Percentiles rank a stretch among this genome's conserved stretches.
phyloP scores from a whole-genome alignment of 148 eudicot species.

The Pouteria glomerata region DNA sequence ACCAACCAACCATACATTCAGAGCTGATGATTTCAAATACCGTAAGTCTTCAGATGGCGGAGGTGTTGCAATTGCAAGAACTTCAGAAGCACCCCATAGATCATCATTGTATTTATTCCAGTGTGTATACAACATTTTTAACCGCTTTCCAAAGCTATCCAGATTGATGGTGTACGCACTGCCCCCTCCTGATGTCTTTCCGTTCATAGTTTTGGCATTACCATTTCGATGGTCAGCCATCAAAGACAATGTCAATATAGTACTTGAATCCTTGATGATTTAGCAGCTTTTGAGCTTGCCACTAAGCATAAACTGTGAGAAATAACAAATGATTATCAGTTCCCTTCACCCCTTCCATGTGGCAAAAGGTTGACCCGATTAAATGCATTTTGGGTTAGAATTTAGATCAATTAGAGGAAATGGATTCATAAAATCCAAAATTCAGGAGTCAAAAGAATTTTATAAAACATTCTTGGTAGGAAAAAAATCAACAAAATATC shows the following conservation, averaged over 20 bases:
- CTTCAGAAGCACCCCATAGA: conserved; percentile 41
- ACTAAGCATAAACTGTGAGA: neutral
- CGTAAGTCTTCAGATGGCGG: conserved; percentile 50
- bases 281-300: neutral
- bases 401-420: too few species aligned
- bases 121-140: conserved; percentile 31
- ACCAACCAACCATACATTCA: conserved; percentile 51
- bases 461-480: too few species aligned
- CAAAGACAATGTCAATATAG: neutral
- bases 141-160: conserved; percentile 28
- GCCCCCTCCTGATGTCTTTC: conserved; percentile 11
- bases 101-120: conserved; percentile 32
- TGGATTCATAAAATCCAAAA: too few species aligned
- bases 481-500: too few species aligned
- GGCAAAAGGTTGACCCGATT: neutral
- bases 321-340: conserved; percentile 7
- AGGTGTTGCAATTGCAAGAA: conserved; percentile 43
- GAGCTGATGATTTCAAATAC: conserved; percentile 51
- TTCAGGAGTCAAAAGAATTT: too few species aligned
- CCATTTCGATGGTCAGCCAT: conserved; percentile 38
- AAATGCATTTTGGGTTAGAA: neutral
- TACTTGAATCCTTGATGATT: neutral
- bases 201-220: conserved; percentile 15
- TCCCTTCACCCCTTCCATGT: neutral
- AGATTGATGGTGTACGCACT: conserved; percentile 33